Conservation (phyloP, 2,329 filamentous ascomycete genomes). For the Dothistroma septosporum region DNA sequence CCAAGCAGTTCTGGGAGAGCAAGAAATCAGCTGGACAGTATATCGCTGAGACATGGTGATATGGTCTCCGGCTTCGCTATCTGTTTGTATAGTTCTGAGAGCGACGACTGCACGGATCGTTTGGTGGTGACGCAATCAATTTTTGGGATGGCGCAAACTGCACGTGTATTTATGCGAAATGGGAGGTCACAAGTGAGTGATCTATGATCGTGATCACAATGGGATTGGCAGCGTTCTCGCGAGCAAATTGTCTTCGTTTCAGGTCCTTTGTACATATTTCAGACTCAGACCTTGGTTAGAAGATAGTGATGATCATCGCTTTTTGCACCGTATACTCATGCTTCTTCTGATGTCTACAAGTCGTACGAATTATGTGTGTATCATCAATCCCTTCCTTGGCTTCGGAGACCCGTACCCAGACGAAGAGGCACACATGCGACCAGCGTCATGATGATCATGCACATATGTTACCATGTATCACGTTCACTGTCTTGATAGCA, state of each 20-base stretch:
- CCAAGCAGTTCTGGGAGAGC: conserved; percentile 79
- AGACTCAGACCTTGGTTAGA: background rate
- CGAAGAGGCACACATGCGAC: background rate
- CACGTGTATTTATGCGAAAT: background rate
- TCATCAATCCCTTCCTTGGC: background rate
- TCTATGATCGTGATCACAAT: background rate
- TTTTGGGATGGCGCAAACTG: conserved; percentile 2
- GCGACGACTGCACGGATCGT: background rate
- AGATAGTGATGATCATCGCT: background rate
- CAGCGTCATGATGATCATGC: background rate
- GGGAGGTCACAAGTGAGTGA: background rate
- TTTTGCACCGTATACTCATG: background rate
- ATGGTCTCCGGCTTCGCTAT: background rate
- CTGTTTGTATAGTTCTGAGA: background rate
- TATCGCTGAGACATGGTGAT: conserved; percentile 62
- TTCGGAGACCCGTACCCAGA: background rate
- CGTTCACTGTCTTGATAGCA: background rate
- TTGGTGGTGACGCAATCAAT: background rate
- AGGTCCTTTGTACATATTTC: background rate
- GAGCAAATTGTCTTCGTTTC: background rate
- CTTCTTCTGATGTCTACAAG: background rate
- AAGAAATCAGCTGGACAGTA: conserved; percentile 94
- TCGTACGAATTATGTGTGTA: background rate
- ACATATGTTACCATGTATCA: background rate
- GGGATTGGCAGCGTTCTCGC: conserved; percentile 7